These are phyloP conservation scores for Coffea canephora DNA, from an alignment of 257 asterid species.

Conservation along the genomic window DNA sequence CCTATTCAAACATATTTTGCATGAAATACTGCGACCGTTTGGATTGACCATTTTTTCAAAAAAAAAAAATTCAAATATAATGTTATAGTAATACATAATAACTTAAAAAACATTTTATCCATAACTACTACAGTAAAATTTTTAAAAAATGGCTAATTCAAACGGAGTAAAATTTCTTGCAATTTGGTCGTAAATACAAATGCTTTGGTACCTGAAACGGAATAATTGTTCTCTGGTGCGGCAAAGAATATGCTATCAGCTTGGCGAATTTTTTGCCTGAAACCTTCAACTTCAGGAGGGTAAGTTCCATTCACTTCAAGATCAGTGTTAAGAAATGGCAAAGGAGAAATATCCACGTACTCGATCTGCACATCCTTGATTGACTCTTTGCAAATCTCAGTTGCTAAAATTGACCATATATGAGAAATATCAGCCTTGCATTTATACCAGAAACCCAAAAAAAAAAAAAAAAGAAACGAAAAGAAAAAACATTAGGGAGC, in stretches of 20 bases:
- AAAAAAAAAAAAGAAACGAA: no score
- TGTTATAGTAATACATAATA: no score
- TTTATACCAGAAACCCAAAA: background rate
- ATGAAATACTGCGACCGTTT: no score
- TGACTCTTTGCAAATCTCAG: conserved; percentile 49
- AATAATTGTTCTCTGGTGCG: conserved; percentile 79
- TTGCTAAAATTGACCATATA: conserved; percentile 35
- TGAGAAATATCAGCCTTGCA: background rate
- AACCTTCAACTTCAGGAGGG: conserved; percentile 66
- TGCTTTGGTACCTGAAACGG: conserved; percentile 50
- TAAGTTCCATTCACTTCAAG: conserved; percentile 63
- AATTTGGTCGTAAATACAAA: background rate
- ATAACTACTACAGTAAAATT: no score
- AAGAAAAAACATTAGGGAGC: no score
- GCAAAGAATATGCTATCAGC: conserved; percentile 71
- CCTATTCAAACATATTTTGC: no score
- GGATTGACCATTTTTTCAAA: no score
- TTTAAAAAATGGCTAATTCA: no score
- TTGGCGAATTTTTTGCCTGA: conserved; percentile 57
- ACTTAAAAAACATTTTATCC: no score
- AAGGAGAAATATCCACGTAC: conserved; percentile 56
- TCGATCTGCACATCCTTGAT: conserved; percentile 61
- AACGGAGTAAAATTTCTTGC: background rate
- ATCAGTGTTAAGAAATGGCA: conserved; percentile 71
- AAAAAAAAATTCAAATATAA: no score